Base-by-base conservation (phyloP, 1,139 yeast genomes). In the Diutina scorzettiae region DNA sequence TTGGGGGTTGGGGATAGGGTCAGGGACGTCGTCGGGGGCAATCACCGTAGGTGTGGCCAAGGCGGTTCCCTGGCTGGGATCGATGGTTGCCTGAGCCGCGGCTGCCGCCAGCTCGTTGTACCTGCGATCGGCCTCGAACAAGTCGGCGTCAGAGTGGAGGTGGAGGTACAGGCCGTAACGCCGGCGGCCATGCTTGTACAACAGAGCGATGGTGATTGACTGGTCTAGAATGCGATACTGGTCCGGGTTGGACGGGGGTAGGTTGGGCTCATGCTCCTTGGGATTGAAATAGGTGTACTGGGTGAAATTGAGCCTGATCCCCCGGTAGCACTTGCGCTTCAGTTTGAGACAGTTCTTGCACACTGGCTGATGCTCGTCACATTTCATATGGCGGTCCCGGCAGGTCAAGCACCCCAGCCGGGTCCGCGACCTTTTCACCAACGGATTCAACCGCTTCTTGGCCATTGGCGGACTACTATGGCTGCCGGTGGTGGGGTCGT, bases 361-460 rank as follows among this genome's bases (percentile, higher is more conserved):
- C 23, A 67, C 69, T 1, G 73, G 73, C 42, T 58, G 61, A 46
- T 63, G 69, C 51, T 68, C 73, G 48, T 68, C 73, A 52, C 73
- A 68, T 51, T 68, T 68, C 64, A 68, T 66, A 50, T 68, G 73
- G 42, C 73, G 56, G 47, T 68, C 73, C 39, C 73, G 62, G 51
- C 73, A 68, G 11, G 73, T 68, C 42, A 66, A 56, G 50, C 73
- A 68, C 9, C 73, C 73, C 8, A 71, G 66, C 43, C 73, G 56
- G 9, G 73, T 66, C 51, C 70, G 53, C 36, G 50, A 47, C 25
- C 47, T 44, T 43, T 49, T 50, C 29, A 27, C 31, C 31, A 25
- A 17, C 23, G 40, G 40, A 19, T 37, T 37, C 29, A 34, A 23
- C 39, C 39, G 39, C 28, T 34, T 34, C 39, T 34, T 34, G 27